These are phyloP conservation scores for Trypanosomatidae sp. DNA, from an alignment of 208 protist genomes.

Conservation along the genomic window DNA sequence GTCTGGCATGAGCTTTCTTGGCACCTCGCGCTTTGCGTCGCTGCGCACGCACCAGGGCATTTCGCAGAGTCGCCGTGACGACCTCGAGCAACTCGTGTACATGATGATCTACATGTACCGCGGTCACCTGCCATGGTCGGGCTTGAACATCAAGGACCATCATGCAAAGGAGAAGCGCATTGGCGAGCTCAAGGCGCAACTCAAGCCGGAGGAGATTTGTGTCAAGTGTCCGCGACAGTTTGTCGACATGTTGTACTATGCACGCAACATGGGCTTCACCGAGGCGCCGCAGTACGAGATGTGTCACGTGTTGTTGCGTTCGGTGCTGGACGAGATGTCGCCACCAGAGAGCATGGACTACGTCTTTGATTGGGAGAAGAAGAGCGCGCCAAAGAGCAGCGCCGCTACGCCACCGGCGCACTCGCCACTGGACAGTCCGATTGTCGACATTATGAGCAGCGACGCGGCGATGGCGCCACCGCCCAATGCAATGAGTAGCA, in stretches of 20 bases:
- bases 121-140: constrained; percentile 92
- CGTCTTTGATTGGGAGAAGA: constrained; percentile 29
- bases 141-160: constrained; percentile 71
- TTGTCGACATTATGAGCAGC: not conserved
- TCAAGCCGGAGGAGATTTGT: constrained; percentile 43
- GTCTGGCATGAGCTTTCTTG: constrained; percentile 90
- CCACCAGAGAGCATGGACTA: constrained; percentile 23
- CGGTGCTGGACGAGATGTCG: constrained; percentile 23
- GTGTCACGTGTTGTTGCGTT: constrained; percentile 34
- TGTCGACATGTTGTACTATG: constrained; percentile 49
- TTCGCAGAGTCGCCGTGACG: constrained; percentile 81
- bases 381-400: constrained; percentile 1
- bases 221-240: constrained; percentile 53
- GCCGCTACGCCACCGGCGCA: not conserved
- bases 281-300: constrained; percentile 75
- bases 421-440: constrained; percentile 5
- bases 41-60: constrained; percentile 94
- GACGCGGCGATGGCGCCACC: constrained; percentile 4
- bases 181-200: constrained; percentile 34
- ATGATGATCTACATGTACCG: constrained; percentile 94
- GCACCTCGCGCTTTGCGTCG: constrained; percentile 94
- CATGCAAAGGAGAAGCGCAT: constrained; percentile 58
- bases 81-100: constrained; percentile 86
- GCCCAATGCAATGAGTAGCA: constrained; percentile 23
- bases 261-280: constrained; percentile 44